These are phyloP conservation scores for Xylariales sp. DNA, from an alignment of 2,329 filamentous ascomycete genomes.

Conservation along the genomic window DNA sequence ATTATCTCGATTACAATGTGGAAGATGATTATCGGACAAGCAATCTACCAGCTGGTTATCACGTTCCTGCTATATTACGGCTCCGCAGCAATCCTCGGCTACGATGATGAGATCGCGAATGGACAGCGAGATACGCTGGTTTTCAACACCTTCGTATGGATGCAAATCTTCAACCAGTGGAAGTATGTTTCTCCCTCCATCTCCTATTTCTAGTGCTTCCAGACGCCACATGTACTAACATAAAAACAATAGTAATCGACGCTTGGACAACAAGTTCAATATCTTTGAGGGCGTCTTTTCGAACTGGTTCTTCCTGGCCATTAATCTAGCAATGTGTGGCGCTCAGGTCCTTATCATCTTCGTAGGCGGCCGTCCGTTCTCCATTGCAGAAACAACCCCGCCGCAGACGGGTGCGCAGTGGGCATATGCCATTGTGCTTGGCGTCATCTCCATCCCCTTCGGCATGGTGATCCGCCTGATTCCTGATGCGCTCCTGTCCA, in stretches of 20 bases:
- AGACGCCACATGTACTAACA: too few relatives aligned
- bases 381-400: conserved; percentile 50
- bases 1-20: conserved; percentile 90
- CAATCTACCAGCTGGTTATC: conserved; percentile 79
- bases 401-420: conserved; percentile 70
- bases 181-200: conserved; percentile 68
- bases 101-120: conserved; percentile 29
- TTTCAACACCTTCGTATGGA: conserved; percentile 99
- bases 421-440: conserved; percentile 82
- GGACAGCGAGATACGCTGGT: conserved; percentile 71
- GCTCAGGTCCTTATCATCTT: conserved; percentile 89
- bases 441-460: conserved; percentile 78
- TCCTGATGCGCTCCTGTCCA: conserved; percentile 64
- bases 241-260: conserved; percentile 72
- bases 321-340: conserved; percentile 82
- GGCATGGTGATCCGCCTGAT: conserved; percentile 78
- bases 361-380: conserved; percentile 77
- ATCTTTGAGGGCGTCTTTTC: conserved; percentile 83
- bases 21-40: conserved; percentile 98
- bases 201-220: too few relatives aligned
- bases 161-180: conserved; percentile 98
- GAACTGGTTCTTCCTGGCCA: conserved; percentile 86
- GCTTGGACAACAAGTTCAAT: conserved; percentile 91
- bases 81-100: conserved; percentile 51
- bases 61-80: conserved; percentile 83